Percentiles rank a stretch among this genome's conserved stretches.
Evolutionary conservation across 768 basidiomycete genomes (phyloP).

Genomic region (Pleurotus giganteus): DNA sequence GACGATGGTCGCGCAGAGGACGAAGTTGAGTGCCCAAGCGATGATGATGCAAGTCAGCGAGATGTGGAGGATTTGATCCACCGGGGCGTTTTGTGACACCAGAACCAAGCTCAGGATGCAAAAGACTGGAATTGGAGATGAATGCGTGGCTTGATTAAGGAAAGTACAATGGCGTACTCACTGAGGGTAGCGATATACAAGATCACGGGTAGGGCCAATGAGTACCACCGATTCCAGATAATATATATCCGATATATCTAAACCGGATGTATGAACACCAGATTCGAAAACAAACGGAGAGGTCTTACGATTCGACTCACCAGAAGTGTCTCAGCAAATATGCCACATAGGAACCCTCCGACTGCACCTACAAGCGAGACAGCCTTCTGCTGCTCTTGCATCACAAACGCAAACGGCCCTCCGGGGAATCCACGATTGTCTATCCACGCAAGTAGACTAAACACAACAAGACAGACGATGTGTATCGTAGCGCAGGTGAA

Average conservation of each 20-base stretch:
- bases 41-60: background rate
- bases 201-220: too few species aligned
- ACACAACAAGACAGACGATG: slow-evolving; percentile 17
- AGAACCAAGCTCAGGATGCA: background rate
- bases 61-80: background rate
- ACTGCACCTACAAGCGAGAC: slow-evolving; percentile 19
- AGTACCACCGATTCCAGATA: too few species aligned
- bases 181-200: too few species aligned
- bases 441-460: slow-evolving; percentile 30
- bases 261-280: too few species aligned
- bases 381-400: slow-evolving; percentile 21
- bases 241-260: slow-evolving; percentile 29
- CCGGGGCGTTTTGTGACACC: background rate
- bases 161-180: too few species aligned
- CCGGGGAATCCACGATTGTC: slow-evolving; percentile 26
- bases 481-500: slow-evolving; percentile 16
- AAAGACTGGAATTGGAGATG: background rate
- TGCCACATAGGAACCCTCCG: slow-evolving; percentile 26
- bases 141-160: too few species aligned
- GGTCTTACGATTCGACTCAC: slow-evolving; percentile 20
- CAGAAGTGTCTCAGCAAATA: slow-evolving; percentile 35
- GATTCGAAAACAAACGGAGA: too few species aligned
- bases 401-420: slow-evolving; percentile 32
- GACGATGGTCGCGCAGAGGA: background rate
- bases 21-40: background rate